Conservation (phyloP, 495 filamentous ascomycete species). For the Annulohypoxylon maeteangense region DNA sequence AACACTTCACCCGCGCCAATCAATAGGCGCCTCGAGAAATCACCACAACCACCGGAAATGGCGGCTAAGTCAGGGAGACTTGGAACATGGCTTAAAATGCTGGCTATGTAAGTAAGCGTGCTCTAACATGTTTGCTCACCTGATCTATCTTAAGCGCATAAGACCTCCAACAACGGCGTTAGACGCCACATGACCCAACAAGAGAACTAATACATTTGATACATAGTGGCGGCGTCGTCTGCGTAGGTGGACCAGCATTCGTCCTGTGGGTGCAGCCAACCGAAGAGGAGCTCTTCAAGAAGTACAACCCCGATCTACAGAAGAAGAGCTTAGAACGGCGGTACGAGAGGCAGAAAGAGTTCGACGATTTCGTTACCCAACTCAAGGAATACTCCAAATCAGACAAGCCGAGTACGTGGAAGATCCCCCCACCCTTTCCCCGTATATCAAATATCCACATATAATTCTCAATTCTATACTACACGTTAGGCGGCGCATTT, state of each 20-base stretch:
- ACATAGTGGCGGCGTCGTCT: slow-evolving; percentile 71
- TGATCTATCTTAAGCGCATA: slow-evolving; percentile 5
- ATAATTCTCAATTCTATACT: neutral
- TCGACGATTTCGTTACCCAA: slow-evolving; percentile 83
- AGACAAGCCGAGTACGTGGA: slow-evolving; percentile 74
- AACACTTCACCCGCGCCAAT: slow-evolving; percentile 31
- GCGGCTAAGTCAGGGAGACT: slow-evolving; percentile 42
- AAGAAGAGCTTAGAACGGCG: slow-evolving; percentile 81
- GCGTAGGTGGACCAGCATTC: slow-evolving; percentile 85
- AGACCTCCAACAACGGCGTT: neutral
- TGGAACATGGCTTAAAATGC: slow-evolving; percentile 57
- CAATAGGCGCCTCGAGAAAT: slow-evolving; percentile 17
- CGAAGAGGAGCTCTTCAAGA: slow-evolving; percentile 90
- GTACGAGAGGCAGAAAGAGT: slow-evolving; percentile 78
- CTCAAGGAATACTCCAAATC: slow-evolving; percentile 92
- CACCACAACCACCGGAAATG: slow-evolving; percentile 32
- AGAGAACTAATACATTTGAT: slow-evolving; percentile 35
- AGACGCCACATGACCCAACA: slow-evolving; percentile 13
- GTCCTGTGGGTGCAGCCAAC: slow-evolving; percentile 83
- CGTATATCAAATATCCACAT: neutral
- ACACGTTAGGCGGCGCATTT: neutral
- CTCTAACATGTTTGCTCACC: slow-evolving; percentile 18
- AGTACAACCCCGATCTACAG: slow-evolving; percentile 93
- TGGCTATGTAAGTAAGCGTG: slow-evolving; percentile 66
- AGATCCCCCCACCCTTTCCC: neutral